Evolutionary conservation across 306 rosid species (phyloP).

Genomic region (Citrullus mucosospermus): DNA sequence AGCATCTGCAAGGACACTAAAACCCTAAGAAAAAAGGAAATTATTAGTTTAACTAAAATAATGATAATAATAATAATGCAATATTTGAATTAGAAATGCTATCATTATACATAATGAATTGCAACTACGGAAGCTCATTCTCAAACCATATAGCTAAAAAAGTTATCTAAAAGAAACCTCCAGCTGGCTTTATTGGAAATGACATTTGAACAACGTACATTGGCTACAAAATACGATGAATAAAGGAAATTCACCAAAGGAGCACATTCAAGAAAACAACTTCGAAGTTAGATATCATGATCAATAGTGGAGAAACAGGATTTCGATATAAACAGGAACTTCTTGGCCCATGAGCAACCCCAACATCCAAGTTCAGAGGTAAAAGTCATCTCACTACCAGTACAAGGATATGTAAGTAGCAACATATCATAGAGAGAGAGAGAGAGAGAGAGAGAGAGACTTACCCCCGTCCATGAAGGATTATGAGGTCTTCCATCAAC

Average conservation of each 20-base stretch:
- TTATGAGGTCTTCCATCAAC: conserved; percentile 70
- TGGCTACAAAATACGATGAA: neutral
- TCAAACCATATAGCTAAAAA: neutral
- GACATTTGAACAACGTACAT: neutral
- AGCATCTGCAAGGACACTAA: conserved; percentile 86
- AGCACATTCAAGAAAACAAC: neutral
- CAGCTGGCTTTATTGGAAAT: neutral
- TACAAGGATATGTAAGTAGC: neutral
- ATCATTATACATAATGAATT: neutral
- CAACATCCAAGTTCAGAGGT: neutral
- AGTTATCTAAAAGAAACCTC: neutral
- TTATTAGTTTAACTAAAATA: neutral
- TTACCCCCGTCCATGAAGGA: conserved; percentile 94
- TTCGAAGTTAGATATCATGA: neutral
- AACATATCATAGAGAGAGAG: conserved; percentile 4
- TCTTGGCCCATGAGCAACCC: conserved; percentile 13
- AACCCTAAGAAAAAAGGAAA: conserved; percentile 46
- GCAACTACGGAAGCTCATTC: neutral
- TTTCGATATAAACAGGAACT: neutral
- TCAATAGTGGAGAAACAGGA: too few species aligned
- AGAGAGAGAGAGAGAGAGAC: conserved; percentile 17
- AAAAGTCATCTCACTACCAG: neutral
- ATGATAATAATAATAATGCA: neutral
- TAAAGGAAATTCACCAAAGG: neutral
- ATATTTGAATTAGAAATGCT: conserved; percentile 13